Conservation (phyloP, 768 basidiomycete genomes). For the Suillus bovinus region DNA sequence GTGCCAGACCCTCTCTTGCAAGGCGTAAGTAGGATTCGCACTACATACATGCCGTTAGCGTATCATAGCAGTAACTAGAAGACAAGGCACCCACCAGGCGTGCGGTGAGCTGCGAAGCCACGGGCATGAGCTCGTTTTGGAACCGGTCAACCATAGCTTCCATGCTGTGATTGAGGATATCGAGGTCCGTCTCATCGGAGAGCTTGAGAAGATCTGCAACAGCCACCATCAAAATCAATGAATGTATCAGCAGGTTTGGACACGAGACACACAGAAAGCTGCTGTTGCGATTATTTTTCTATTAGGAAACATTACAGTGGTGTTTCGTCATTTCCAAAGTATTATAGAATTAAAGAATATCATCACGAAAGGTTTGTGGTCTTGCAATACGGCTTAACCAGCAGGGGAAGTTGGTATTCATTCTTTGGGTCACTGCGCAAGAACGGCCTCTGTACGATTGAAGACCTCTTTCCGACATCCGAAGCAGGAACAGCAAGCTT, state of each 20-base stretch:
- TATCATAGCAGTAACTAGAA: neutral
- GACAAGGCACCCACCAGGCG: neutral
- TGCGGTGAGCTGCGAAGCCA: neutral
- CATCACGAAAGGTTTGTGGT: neutral
- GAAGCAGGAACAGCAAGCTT: too few relatives aligned
- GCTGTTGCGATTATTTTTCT: too few relatives aligned
- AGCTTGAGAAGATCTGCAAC: neutral
- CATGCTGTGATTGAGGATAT: neutral
- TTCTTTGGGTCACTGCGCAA: slow-evolving; percentile 39
- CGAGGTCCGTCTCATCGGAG: neutral
- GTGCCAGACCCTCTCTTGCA: slow-evolving; percentile 62
- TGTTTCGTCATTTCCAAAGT: neutral
- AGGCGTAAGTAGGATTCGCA: slow-evolving; percentile 73
- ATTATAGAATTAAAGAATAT: neutral
- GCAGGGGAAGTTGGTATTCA: slow-evolving; percentile 46
- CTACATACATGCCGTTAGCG: neutral
- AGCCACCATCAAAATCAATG: neutral
- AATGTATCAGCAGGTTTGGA: too few relatives aligned
- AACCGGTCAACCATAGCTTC: neutral
- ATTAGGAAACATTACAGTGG: neutral
- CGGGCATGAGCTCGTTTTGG: neutral
- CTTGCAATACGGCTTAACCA: slow-evolving; percentile 16
- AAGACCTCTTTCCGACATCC: too few relatives aligned
- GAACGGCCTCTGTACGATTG: too few relatives aligned
- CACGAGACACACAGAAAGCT: too few relatives aligned